Evolutionary conservation across 495 filamentous ascomycete species (phyloP), one percentile per base, ranked within the genome.

Genomic region (Poronia punctata): DNA sequence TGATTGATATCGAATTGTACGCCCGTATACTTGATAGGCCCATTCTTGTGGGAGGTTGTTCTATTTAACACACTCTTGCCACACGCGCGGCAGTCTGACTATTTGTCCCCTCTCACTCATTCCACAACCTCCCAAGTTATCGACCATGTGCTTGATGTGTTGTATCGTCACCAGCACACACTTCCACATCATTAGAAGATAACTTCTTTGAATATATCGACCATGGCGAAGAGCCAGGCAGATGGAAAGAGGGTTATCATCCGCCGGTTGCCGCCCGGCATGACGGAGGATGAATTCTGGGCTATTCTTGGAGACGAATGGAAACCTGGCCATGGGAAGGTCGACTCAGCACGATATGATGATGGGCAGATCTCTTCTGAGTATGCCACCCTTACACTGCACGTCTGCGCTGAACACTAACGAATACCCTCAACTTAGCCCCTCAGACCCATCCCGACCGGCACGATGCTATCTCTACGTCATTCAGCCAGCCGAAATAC

Each of bases 281-380:
- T 97, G 46, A 95, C 83, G 3, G 79, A 86, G 49, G 61, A 68
- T 0, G 92, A 98, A 49, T 88, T 95, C 35, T 72, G 82, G 49
- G 60, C 60, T 17, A 67, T 75, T 8, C 54, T 96, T 30, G 88
- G 88, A n/a, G 76, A 84, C 2, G 84, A 88, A 43, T 96, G 89
- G 86, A 86, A 76, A 49, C 43, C 75, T 2, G 82, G 83, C 12
- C 74, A 72, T 17, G 86, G 86, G 8, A 95, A 82, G 60, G 78
- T 89, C 5, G 89, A 93, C 52, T 95, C 84, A 84, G 66, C 80
- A 35, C 61, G 68, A 23, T 98, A 83, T 64, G 78, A 79, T 46
- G 68, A 78, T 19, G 92, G 92, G 50, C 93, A 94, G 53, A 68
- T 89, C 17, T 92, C 90, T 3, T 84, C 84, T 53, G 87, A 97